Evolutionary conservation across 2,329 filamentous ascomycete genomes (phyloP), one percentile per base, ranked within the genome.

Genomic region (Hortaea werneckii): DNA sequence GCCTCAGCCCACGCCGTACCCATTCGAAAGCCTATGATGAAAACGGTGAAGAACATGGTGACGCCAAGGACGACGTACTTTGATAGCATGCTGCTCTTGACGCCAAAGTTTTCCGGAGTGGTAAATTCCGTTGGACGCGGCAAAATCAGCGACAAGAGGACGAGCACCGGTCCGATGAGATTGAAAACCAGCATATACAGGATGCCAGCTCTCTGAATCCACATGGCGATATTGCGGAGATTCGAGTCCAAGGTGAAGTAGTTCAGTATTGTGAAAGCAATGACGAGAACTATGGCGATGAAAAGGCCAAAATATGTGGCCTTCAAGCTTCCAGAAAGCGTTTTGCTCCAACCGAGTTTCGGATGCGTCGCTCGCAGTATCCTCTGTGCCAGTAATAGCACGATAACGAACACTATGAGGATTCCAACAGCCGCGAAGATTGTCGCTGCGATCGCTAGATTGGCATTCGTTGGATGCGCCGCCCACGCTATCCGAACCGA

Each of bases 401-500:
- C 56, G 37, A 62, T 52, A 41, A 63, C 46, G 49, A 58, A 64
- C 32, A 62, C 47, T 27, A 64, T 51, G 20, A 64, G 38, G 38
- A 62, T 51, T 1, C 62, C 62, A 1, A 55, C 54, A 30, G 59
- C 58, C 48, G 54, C 47, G 46, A 65, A 59, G 48, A 64, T 61
- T 30, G 48, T 42, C 2, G 59, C 55, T 1, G 61, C 58, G 39
- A 65, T 58, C n/a, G 50, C 51, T 39, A 64, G 48, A 6, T 49
- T 48, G 29, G 60, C 47, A 37, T 61, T 56, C 12, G 50, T 49
- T 2, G 61, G 62, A 5, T 59, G 50, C 4, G 48, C 51, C 4
- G 61, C 55, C 51, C 55, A 57, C n/a, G 45, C 59, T 29, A 64
- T 60, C 5, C 61, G 53, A 7, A 73, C 54, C 27, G 60, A 58